These are phyloP conservation scores for Choiromyces venosus DNA, from an alignment of 495 filamentous ascomycete genomes.

Conservation along the genomic window DNA sequence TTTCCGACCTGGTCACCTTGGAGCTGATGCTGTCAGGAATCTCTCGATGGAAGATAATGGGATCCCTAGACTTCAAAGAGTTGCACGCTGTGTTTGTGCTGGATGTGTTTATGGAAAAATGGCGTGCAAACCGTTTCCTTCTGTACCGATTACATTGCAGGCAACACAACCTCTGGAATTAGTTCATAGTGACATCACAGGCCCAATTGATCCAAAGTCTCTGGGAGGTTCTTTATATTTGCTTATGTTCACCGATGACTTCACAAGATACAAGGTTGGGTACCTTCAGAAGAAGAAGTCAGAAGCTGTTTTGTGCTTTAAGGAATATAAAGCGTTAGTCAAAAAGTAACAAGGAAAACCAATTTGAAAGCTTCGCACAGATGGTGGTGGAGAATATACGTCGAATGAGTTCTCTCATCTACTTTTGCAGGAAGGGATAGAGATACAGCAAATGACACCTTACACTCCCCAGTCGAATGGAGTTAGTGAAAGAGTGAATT, in stretches of 20 bases:
- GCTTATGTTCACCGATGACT: background rate
- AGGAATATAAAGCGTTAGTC: background rate
- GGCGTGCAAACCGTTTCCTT: background rate
- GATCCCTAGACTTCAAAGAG: background rate
- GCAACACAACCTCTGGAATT: background rate
- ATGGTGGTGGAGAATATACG: slow-evolving; percentile 6
- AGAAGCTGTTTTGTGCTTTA: background rate
- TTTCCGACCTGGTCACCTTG: background rate
- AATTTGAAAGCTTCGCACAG: background rate
- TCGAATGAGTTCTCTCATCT: background rate
- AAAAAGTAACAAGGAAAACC: background rate
- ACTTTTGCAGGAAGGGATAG: background rate
- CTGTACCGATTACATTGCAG: background rate
- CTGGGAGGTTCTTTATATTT: background rate
- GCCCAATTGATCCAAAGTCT: background rate
- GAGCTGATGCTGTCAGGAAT: background rate
- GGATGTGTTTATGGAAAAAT: background rate
- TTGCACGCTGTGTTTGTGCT: background rate
- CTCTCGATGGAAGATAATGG: background rate
- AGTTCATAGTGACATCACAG: background rate
- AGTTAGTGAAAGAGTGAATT: background rate
- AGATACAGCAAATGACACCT: background rate
- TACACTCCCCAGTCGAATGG: slow-evolving; percentile 7
- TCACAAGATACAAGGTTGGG: background rate
- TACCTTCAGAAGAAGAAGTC: background rate